Evolutionary conservation across 176 grass and related monocot species (phyloP).

Genomic region (Musa itinerans): DNA sequence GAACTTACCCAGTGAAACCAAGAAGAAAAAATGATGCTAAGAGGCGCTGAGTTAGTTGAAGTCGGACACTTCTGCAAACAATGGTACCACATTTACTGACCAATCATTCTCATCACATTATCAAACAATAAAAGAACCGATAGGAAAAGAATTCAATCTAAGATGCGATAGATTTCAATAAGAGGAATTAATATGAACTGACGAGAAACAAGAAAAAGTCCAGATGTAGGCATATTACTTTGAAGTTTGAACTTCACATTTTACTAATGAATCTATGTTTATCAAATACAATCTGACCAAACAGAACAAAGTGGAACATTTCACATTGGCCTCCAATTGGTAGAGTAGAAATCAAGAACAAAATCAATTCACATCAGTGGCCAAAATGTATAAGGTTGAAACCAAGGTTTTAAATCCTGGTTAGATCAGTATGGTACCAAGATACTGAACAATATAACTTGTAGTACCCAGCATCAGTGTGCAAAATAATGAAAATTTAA

Average conservation of each 20-base stretch:
- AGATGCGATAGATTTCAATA: too few relatives aligned
- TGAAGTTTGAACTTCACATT: too few relatives aligned
- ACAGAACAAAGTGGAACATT: background rate
- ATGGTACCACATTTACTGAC: background rate
- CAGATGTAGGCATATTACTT: too few relatives aligned
- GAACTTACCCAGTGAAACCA: slow-evolving; percentile 63
- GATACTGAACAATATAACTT: too few relatives aligned
- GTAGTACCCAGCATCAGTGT: too few relatives aligned
- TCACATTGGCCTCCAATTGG: background rate
- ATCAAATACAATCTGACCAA: background rate
- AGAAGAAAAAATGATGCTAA: slow-evolving; percentile 65
- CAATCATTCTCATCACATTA: background rate
- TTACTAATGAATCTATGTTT: background rate
- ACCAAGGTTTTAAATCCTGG: too few relatives aligned
- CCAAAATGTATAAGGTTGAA: too few relatives aligned
- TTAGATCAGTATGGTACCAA: too few relatives aligned
- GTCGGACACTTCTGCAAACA: slow-evolving; percentile 36
- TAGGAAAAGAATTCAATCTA: background rate
- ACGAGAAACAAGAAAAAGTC: too few relatives aligned
- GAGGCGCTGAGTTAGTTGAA: slow-evolving; percentile 46
- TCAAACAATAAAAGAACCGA: background rate
- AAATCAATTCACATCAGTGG: too few relatives aligned
- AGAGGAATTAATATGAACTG: too few relatives aligned
- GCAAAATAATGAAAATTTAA: too few relatives aligned
- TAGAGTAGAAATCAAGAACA: background rate